Conservation (phyloP, 2,329 filamentous ascomycete genomes). For the Sclerotiophoma versabilis region DNA sequence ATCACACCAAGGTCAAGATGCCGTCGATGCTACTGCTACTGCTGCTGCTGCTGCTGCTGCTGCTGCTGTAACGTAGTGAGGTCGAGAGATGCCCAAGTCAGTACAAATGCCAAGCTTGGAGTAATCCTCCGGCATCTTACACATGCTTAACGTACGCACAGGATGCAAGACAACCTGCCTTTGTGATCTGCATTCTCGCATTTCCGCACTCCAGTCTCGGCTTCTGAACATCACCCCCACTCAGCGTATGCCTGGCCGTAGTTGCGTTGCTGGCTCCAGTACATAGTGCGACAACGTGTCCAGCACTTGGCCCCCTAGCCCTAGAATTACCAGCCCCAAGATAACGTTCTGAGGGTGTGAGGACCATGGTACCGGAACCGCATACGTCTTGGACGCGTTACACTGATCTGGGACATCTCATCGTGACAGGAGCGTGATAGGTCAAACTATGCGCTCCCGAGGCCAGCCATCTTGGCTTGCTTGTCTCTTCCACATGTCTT, state of each 20-base stretch:
- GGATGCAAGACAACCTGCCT: background rate
- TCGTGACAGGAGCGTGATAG: slow-evolving; percentile 8
- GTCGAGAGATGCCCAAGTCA: too few relatives aligned
- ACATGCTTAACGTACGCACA: background rate
- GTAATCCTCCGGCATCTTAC: slow-evolving; percentile 1
- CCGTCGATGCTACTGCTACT: too few relatives aligned
- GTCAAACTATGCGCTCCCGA: slow-evolving; percentile 19
- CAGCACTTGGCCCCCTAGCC: slow-evolving; percentile 2
- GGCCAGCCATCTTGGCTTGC: slow-evolving; percentile 16
- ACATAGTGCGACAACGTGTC: slow-evolving; percentile 13
- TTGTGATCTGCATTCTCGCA: background rate
- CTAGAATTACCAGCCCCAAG: background rate
- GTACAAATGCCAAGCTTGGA: background rate
- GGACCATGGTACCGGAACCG: slow-evolving; percentile 3
- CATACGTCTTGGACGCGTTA: slow-evolving; percentile 22
- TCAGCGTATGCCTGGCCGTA: background rate
- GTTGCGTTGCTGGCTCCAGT: background rate
- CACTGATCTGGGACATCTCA: slow-evolving; percentile 21
- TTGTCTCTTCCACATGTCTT: slow-evolving; percentile 11
- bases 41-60: too few relatives aligned
- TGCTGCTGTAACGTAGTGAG: background rate
- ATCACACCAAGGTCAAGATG: background rate
- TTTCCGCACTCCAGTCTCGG: background rate
- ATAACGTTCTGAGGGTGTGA: slow-evolving; percentile 5
- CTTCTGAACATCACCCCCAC: background rate